Conservation (phyloP, 192 early-diverging fungal genomes). For the Linnemannia schmuckeri region DNA sequence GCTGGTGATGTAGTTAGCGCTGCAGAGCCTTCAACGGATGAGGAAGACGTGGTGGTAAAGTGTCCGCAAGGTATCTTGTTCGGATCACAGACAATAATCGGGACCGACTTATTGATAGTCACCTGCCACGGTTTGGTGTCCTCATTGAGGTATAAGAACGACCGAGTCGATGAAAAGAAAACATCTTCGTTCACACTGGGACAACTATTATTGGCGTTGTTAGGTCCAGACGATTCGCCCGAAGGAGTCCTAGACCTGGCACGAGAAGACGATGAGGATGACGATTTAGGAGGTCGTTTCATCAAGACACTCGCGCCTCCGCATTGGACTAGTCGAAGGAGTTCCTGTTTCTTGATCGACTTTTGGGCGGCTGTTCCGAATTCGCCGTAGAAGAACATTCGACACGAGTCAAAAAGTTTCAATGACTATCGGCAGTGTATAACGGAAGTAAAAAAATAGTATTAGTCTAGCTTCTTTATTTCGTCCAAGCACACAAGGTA, state of each 20-base stretch:
- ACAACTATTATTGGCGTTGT: neutral
- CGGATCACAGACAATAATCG: conserved; percentile 42
- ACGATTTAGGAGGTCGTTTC: conserved; percentile 11
- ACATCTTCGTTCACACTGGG: neutral
- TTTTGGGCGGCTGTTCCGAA: conserved; percentile 9
- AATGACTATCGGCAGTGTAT: neutral
- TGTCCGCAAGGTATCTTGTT: neutral
- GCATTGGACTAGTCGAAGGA: conserved; percentile 21
- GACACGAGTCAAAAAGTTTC: conserved; percentile 27
- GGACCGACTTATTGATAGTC: conserved; percentile 7
- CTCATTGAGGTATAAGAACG: conserved; percentile 20
- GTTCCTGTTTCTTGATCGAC: conserved; percentile 26
- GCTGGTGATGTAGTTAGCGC: neutral
- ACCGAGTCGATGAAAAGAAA: neutral
- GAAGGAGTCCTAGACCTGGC: neutral
- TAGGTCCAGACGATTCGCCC: neutral
- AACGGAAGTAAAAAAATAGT: neutral
- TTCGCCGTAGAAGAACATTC: conserved; percentile 43
- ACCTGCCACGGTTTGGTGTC: conserved; percentile 34
- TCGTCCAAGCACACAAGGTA: neutral
- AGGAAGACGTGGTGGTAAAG: neutral
- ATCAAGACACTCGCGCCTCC: conserved; percentile 17
- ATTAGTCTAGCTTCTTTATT: neutral
- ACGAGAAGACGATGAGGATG: neutral
- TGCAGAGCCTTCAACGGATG: neutral